A percentile compares a stretch with the other conserved stretches of the same genome.
Evolutionary conservation across 805 yeast species (phyloP).

Genomic region (Barnettozyma botsteinii): DNA sequence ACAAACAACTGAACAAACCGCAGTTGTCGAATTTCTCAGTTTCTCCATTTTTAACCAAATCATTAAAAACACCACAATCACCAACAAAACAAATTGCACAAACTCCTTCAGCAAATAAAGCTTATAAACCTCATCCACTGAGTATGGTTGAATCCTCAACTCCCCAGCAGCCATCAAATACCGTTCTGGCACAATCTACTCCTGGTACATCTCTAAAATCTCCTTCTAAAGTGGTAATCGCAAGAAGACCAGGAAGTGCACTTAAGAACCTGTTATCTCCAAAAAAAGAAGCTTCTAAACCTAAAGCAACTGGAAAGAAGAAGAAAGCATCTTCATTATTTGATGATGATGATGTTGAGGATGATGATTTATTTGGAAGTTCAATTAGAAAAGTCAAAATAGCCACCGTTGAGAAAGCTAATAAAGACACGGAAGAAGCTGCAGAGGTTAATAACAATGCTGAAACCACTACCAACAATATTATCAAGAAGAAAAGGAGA

Average conservation of each 20-base stretch:
- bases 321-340: slow-evolving; percentile 18
- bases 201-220: slow-evolving; percentile 20
- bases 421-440: too few species aligned
- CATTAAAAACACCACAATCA: slow-evolving; percentile 7
- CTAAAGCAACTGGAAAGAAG: slow-evolving; percentile 6
- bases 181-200: slow-evolving; percentile 23
- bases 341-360: slow-evolving; percentile 26
- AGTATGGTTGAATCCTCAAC: slow-evolving; percentile 10
- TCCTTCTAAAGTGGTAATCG: slow-evolving; percentile 19
- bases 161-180: slow-evolving; percentile 12
- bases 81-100: slow-evolving; percentile 1
- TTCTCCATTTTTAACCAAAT: slow-evolving; percentile 20
- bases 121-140: slow-evolving; percentile 7
- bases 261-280: slow-evolving; percentile 22
- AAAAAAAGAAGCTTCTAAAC: slow-evolving; percentile 5
- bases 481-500: slow-evolving; percentile 17
- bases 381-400: slow-evolving; percentile 15
- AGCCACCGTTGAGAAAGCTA: too few species aligned
- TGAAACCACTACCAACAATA: too few species aligned
- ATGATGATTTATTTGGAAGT: slow-evolving; percentile 23
- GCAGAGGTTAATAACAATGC: too few species aligned
- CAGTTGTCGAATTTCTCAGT: slow-evolving; percentile 16
- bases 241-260: slow-evolving; percentile 16
- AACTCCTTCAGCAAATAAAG: not conserved
- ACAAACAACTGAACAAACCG: slow-evolving; percentile 11